Evolutionary conservation across 192 early-diverging fungal genomes (phyloP), one percentile per base, ranked within the genome.

Genomic region (Coemansia sp.): DNA sequence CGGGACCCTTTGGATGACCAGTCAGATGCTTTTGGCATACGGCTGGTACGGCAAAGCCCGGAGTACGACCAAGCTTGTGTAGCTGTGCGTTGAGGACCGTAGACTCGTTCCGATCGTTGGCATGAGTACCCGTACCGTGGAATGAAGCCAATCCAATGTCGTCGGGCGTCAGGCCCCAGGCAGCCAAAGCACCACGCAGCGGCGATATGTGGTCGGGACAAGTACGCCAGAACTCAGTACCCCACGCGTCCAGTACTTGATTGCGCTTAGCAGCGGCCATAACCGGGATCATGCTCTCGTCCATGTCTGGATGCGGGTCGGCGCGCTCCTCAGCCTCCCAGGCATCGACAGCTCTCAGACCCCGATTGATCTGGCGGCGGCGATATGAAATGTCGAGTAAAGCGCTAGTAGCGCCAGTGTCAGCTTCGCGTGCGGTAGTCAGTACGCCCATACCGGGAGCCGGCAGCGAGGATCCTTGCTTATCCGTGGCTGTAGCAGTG

Each of bases 31-130:
- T 98, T 67, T 98, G 96, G 87, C 91, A 92, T 66, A 98, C 87
- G 38, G 88, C 83, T 9, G 93, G 93, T 31, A 92, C 73, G 29
- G 90, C 86, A 61, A 92, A 91, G 57, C 96, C 96, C 62, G 86
- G 89, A 44, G 90, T 87, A 65, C 96, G 90, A 24, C 96, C 96
- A 20, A 98, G 87, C 76, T 94, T 92, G 36, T 72, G 85, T 50
- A 98, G 80, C 85, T 98, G 95, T 64, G 87, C 84, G 87, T 97
- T 91, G 39, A 95, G 62, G 5, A 94, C 94, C 10, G 86, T 79
- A 12, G 95, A 93, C 79, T 98, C 96, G 87, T 97, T 98, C 85
- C 91, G 90, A 83, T 98, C 96, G 85, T 98, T 98, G 57, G 95
- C 94, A 73, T 92, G 88, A 64, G 96, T 98, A 39, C 90, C 90